Percentiles rank a stretch among this genome's conserved stretches.
These are phyloP conservation scores for Clonostachys chloroleuca DNA, from an alignment of 2,329 filamentous ascomycete species.

Conservation along the genomic window DNA sequence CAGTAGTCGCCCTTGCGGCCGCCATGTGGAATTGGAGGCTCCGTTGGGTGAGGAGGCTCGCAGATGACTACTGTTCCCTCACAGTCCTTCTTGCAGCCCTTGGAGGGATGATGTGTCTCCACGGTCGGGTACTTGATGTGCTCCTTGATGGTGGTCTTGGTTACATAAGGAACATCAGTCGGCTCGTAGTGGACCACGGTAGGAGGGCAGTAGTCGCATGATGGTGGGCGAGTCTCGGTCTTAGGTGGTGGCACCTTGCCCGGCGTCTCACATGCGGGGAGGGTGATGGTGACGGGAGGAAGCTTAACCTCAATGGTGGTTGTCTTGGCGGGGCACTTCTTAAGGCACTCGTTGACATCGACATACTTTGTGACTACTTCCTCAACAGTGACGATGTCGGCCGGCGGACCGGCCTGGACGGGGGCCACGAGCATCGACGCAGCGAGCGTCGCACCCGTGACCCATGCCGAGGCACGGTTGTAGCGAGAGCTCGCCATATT, in stretches of 20 bases:
- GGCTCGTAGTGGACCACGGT: slow-evolving; percentile 16
- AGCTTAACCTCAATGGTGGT: too few species aligned
- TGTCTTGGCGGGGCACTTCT: too few species aligned
- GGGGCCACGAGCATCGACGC: too few species aligned
- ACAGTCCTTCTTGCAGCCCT: slow-evolving; percentile 5
- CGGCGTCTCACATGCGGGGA: slow-evolving; percentile 12
- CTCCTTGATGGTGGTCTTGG: slow-evolving; percentile 9
- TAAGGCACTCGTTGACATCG: too few species aligned
- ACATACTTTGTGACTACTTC: too few species aligned
- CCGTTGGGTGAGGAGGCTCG: slow-evolving; percentile 7
- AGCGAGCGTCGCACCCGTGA: too few species aligned
- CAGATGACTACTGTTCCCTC: slow-evolving; percentile 15
- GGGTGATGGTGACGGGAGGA: slow-evolving; percentile 9
- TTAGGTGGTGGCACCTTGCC: slow-evolving; percentile 5
- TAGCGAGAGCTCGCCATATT: too few species aligned
- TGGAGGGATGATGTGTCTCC: slow-evolving; percentile 8
- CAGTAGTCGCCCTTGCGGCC: background rate
- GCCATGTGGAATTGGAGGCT: background rate
- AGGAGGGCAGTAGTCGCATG: slow-evolving; percentile 11
- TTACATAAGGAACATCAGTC: slow-evolving; percentile 13
- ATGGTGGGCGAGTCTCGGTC: background rate
- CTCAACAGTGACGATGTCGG: too few species aligned
- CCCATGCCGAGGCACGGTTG: too few species aligned
- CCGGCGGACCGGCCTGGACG: too few species aligned
- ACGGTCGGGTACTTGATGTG: slow-evolving; percentile 8